Evolutionary conservation across 257 asterid genomes (phyloP).

Genomic region (Fraxinus americana): DNA sequence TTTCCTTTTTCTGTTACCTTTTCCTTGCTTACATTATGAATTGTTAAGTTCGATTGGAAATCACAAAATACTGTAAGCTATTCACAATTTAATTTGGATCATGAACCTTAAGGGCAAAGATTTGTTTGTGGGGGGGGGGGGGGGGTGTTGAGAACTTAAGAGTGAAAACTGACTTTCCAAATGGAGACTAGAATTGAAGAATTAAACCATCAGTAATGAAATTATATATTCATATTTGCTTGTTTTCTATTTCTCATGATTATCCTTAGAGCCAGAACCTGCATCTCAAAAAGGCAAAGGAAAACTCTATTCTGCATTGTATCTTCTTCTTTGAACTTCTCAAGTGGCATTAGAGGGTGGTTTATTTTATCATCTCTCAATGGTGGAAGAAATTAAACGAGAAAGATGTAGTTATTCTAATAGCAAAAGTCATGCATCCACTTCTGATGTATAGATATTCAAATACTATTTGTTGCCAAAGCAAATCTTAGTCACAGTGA

Average conservation of each 20-base stretch:
- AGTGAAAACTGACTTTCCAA: background rate
- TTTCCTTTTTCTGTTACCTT: background rate
- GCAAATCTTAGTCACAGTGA: background rate
- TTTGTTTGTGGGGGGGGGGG: background rate
- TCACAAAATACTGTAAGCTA: background rate
- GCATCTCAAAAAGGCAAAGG: background rate
- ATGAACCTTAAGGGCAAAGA: background rate
- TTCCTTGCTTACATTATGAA: background rate
- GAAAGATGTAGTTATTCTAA: background rate
- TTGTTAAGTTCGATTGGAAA: background rate
- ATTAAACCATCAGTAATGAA: background rate
- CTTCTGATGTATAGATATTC: background rate
- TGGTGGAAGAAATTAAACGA: background rate
- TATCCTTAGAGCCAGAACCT: background rate
- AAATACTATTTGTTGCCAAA: background rate
- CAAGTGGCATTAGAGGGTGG: background rate
- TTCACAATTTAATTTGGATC: background rate
- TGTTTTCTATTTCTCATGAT: background rate
- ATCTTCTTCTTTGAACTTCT: background rate
- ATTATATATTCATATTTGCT: background rate
- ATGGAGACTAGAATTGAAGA: background rate
- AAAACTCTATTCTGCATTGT: background rate
- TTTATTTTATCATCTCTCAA: background rate
- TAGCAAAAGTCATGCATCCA: too few relatives aligned
- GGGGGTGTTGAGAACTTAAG: background rate